Evolutionary conservation across 148 eudicot genomes (phyloP), one percentile per base, ranked within the genome.

Genomic region (Diospyros kaki): DNA sequence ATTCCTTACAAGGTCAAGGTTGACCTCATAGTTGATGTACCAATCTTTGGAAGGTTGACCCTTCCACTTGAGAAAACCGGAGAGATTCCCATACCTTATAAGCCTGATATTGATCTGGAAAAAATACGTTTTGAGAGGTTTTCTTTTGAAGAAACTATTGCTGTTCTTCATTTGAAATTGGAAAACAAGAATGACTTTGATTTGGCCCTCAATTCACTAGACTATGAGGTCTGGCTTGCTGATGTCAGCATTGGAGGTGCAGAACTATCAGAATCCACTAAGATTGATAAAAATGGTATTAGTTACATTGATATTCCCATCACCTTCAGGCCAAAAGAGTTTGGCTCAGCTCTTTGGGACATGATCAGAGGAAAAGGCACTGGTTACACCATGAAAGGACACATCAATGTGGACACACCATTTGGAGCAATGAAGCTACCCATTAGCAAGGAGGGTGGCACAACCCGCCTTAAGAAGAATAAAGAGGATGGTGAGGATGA

Each of bases 121-220:
- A 95, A 95, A 66, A 93, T 93, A 28, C 83, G 87, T 65, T 95
- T 95, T 58, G 80, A 90, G 80, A 89, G 74, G 65, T 95, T 95
- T 81, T 95, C 99, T 11, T 84, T 93, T 41, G 99, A 95, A 82
- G 91, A 95, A 75, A 92, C 99, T 77, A 78, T 83, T 78, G 99
- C 97, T 28, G 56, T 82, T 18, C 89, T 92, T 71, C 94, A 90
- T 83, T 73, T 95, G 77, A 95, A 89, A 53, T 45, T 95, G 73
- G 99, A 93, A 71, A 95, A 95, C 79, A 90, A 78, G 90, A 95
- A 95, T 78, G 99, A 92, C 69, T 95, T 95, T 80, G 94, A 95
- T 62, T 73, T 95, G 84, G 89, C 83, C n/a, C 90, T 95, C 52
- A 95, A 86, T 72, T 80, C 77, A 38, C 79, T 95, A 62, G 97